Evolutionary conservation across 352 stramenopile genomes (phyloP).

Genomic region (Globisporangium alternatum): DNA sequence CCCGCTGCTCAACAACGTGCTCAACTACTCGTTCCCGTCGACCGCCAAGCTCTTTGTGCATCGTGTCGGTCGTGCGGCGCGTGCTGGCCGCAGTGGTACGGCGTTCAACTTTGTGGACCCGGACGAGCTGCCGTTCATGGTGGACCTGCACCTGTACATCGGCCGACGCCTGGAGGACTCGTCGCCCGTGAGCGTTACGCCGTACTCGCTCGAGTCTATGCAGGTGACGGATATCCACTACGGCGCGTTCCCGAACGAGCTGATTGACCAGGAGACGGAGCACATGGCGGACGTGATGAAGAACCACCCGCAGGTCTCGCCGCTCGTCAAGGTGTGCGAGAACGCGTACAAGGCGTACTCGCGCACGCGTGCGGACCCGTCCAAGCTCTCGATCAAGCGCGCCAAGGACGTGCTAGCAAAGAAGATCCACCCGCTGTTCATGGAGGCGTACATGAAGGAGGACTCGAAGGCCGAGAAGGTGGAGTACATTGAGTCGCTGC

Average conservation of each 20-base stretch:
- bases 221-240: conserved; percentile 97
- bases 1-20: conserved; percentile 94
- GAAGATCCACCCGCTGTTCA: conserved; percentile 92
- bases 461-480: conserved; percentile 76
- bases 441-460: conserved; percentile 83
- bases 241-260: conserved; percentile 94
- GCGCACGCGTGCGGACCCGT: conserved; percentile 93
- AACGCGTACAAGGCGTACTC: conserved; percentile 99
- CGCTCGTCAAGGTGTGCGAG: conserved; percentile 88
- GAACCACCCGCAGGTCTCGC: conserved; percentile 65
- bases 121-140: conserved; percentile 98
- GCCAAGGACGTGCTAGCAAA: conserved; percentile 92
- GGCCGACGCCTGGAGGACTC: conserved; percentile 82
- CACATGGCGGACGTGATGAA: conserved; percentile 90
- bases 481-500: conserved; percentile 91
- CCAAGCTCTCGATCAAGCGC: conserved; percentile 93
- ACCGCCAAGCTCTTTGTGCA: conserved; percentile 96
- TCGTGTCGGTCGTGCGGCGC: conserved; percentile 93
- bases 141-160: conserved; percentile 97
- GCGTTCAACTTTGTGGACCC: conserved; percentile 97
- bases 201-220: conserved; percentile 93
- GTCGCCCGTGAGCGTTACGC: conserved; percentile 43
- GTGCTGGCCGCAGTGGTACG: conserved; percentile 93
- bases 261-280: conserved; percentile 96
- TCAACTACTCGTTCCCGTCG: conserved; percentile 95